Base-by-base conservation (phyloP, 305 asterid genomes). In the Fraxinus latifolia region DNA sequence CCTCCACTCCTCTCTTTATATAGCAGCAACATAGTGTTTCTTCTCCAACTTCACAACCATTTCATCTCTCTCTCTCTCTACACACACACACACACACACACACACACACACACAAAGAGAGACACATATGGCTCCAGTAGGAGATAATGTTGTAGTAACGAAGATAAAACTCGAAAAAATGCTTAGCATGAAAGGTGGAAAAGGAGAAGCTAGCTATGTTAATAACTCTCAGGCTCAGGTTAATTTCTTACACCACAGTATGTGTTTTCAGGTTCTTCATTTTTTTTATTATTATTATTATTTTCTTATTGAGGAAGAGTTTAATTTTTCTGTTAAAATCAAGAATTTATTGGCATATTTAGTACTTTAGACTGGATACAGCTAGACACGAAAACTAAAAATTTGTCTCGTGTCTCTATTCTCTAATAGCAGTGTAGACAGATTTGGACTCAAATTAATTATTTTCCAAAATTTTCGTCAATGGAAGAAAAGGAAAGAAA, bases 181-280 rank as follows among this genome's bases (percentile, higher is more conserved):
- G 90, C 90, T 70, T 29, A 70, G 75, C 39, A 70, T 70, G 75
- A 70, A 70, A 83, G 99, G 99, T 17, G 99, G 99, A 85, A 89
- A 89, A 84, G 99, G 97, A 17, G 97, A 96, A 87, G 90, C 93
- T 31, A 96, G 99, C 89, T 96, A 96, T 83, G 92, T 83, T 74
- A 93, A 96, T 83, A 96, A 96, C 86, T 92, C 95, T 74, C 97
- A 96, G 84, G 97, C 99, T 77, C 99, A 96, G 99, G 99, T 92
- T 21, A 70, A 70, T 14, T 70, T 70, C 11, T 29, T 15, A 31
- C 4, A 4, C 21, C 39, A 68, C 8, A 29, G 31, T 31, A 4
- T 70, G 1, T 70, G 17, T 31, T 5, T 27, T 14, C 21, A 14
- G 21, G 42, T 29, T 12, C 19, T 14, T 29, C 42, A 6, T 55